Base-by-base conservation (phyloP, 768 basidiomycete species). In the Mycena belliarum region DNA sequence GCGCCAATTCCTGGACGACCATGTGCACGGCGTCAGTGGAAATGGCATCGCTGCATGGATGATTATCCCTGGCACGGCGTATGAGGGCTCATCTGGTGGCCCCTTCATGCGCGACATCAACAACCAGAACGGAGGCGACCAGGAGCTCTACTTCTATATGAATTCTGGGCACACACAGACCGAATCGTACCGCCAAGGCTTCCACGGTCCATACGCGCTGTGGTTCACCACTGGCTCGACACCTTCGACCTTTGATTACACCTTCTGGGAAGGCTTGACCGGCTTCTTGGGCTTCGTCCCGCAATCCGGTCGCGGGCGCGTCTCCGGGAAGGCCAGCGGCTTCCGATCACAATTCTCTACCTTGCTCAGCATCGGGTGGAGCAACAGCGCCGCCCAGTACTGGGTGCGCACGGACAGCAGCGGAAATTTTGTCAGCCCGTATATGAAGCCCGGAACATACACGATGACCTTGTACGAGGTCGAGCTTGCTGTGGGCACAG, bases 401-500 rank as follows among this genome's bases (percentile, higher is more conserved):
- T 75, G 73, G 73, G 68, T 68, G 6, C 70, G 73, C 21, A 66
- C 71, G 9, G 70, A 70, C 38, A 61, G 67, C 11, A 66, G 61
- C 44, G 73, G 69, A 3, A 57, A 67, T 11, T 79, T 72, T 63
- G 70, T 72, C 24, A 70, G 65, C 14, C 78, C 78, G 5, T 68
- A 67, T 52, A 79, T 79, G 77, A 78, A 76, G 57, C 75, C 77
- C 7, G 76, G 77, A 16, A 78, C 76, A 1, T 79, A 78, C 59
- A 77, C 76, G 6, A 72, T 73, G 71, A 76, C 75, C n/a, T 53
- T 78, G 28, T 79, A 76, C 65, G 72, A 75, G 61, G 66, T 65
- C 10, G 75, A 78, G 54, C 49, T 72, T 16, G 72, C 68, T 5
- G 67, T 74, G 40, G 69, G 66, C 2, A 61, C 64, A 6, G 54